A percentile compares a stretch with the other conserved stretches of the same genome.
These are phyloP conservation scores for Penicillium macrosclerotiorum DNA, from an alignment of 495 filamentous ascomycete species.

Conservation along the genomic window DNA sequence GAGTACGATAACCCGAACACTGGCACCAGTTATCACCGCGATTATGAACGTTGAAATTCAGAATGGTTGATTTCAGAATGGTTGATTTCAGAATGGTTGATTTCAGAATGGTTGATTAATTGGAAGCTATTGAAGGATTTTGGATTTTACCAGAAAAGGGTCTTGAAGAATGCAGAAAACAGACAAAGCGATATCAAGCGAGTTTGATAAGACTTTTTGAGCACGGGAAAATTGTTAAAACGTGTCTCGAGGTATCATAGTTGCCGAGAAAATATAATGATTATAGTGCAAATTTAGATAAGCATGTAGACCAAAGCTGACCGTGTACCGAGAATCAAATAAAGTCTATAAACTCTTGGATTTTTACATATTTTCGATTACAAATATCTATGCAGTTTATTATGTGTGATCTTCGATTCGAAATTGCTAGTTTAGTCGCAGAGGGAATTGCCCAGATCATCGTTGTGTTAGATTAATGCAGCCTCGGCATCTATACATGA, in stretches of 20 bases:
- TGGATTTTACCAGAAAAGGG: not conserved
- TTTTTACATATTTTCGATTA: not conserved
- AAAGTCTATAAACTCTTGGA: not conserved
- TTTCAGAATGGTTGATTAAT: not conserved
- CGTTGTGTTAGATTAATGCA: too few species aligned
- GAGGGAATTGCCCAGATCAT: too few species aligned
- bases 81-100: not conserved
- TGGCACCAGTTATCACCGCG: constrained; percentile 34
- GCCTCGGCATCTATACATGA: too few species aligned
- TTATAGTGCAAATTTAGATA: not conserved
- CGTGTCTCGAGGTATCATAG: not conserved
- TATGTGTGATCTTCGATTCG: too few species aligned
- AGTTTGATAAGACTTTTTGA: too few species aligned
- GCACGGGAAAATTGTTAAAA: not conserved
- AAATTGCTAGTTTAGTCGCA: too few species aligned
- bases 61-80: not conserved
- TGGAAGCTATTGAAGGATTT: not conserved
- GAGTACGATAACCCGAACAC: constrained; percentile 43
- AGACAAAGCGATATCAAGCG: constrained; percentile 5
- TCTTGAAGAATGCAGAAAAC: too few species aligned
- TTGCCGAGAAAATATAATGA: constrained; percentile 4
- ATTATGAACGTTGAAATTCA: constrained; percentile 25
- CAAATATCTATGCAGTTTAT: not conserved
- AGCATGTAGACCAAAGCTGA: not conserved
- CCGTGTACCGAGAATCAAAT: not conserved